Conservation (phyloP, 169 alveolate species). For the Plasmodium gonderi region DNA sequence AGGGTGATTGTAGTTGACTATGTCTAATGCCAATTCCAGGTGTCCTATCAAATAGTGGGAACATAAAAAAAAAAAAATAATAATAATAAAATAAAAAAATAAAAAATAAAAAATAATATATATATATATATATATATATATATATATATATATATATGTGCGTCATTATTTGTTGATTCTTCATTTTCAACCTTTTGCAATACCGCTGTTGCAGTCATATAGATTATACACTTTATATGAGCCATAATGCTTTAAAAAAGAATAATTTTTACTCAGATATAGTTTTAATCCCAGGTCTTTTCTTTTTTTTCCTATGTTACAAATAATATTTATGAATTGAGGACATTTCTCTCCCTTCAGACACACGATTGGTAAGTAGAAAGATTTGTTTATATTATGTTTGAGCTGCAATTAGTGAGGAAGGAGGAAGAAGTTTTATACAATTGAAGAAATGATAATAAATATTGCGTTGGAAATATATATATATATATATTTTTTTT, state of each 20-base stretch:
- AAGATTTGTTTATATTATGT: conserved; percentile 17
- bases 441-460: not conserved
- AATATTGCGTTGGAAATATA: not conserved
- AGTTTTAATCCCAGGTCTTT: conserved; percentile 27
- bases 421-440: not conserved
- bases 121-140: too few relatives aligned
- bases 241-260: conserved; percentile 63
- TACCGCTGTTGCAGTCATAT: conserved; percentile 4
- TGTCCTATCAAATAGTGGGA: conserved; percentile 1
- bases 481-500: not conserved
- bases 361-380: conserved; percentile 47
- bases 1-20: conserved; percentile 30
- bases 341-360: conserved; percentile 45
- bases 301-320: not conserved
- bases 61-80: not conserved
- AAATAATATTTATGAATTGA: conserved; percentile 26
- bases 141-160: too few relatives aligned
- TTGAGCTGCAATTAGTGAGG: conserved; percentile 17
- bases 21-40: conserved; percentile 38
- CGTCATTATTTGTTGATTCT: not conserved
- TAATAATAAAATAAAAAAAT: not conserved
- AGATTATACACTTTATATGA: conserved; percentile 21
- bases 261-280: conserved; percentile 34
- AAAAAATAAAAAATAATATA: too few relatives aligned
- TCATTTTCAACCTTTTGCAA: conserved; percentile 20